Evolutionary conservation across 176 grass and related monocot genomes (phyloP).

Genomic region (Echinochloa phyllopogon): DNA sequence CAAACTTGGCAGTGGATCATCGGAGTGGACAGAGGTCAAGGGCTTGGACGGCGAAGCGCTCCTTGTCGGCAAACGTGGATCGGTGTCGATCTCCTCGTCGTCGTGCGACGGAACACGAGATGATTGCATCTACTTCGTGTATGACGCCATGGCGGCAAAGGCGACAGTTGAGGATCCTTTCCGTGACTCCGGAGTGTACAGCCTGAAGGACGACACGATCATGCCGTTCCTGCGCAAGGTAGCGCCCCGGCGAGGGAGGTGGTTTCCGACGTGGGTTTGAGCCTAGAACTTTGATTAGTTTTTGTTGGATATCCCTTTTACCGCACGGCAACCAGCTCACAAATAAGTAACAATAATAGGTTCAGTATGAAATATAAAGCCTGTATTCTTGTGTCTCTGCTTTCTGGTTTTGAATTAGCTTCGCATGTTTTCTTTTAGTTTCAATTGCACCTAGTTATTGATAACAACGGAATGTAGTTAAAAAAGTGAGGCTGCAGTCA

Average conservation of each 20-base stretch:
- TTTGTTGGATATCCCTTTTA: no score
- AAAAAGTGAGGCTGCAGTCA: no score
- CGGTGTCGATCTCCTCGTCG: neutral
- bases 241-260: neutral
- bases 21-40: neutral
- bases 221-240: no score
- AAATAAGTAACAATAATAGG: neutral
- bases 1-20: neutral
- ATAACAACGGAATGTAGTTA: no score
- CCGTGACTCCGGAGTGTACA: neutral
- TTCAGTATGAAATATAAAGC: neutral
- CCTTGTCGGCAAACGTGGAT: neutral
- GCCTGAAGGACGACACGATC: neutral
- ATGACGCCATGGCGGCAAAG: neutral
- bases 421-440: no score
- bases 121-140: neutral
- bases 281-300: neutral
- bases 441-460: no score
- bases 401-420: no score
- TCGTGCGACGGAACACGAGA: neutral
- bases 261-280: neutral
- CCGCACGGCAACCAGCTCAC: no score
- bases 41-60: neutral
- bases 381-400: no score
- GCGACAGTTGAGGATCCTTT: neutral